Base-by-base conservation (phyloP, 805 yeast genomes). In the Metschnikowia aberdeeniae region DNA sequence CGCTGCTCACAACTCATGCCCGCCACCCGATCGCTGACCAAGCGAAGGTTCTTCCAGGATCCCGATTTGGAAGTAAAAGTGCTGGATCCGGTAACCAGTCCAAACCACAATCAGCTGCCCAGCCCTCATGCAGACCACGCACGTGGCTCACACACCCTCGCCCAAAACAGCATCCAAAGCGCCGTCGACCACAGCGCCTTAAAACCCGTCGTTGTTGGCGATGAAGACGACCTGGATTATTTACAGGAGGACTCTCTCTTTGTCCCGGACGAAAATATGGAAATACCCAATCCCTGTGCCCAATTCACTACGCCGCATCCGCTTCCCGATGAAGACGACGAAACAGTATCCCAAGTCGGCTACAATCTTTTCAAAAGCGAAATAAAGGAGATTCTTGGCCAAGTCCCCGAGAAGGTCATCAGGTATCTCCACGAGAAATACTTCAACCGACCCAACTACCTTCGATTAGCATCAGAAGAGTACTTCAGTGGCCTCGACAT, bases 381-480 rank as follows among this genome's bases (percentile, higher is more conserved):
- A 47, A 42, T 53, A 34, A 13, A 8, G 27, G 42, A 49, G 4
- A 47, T 55, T 27, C 41, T 53, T 6, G 57, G 57, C 28, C 39
- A 42, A 32, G 50, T 45, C 37, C 36, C 51, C 5, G 36, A 29
- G 11, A 10, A 12, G 6, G 46, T 35, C 20, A 33, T 50, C 30
- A 24, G 24, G 17, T 30, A 48, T 36, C 49, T 55, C 8, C 44
- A 49, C 19, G 22, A n/a, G 6, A 53, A 52, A 36, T 48, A 48
- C 43, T 51, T 52, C 46, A 52, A 50, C 34, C 51, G 45, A 14
- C 56, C 58, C 3, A 53, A 55, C 43, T 53, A 55, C 33, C 36
- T 53, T 31, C 57, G 42, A 19, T 47, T 51, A 6, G 58, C 57
- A 6, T 36, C 55, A n/a, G 36, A 53, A 33, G 57, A 52, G 27